Percentiles rank a stretch among this genome's conserved stretches.
Conservation (phyloP, 1,284 basidiomycete species). For the Lignosus rhinocerotis region DNA sequence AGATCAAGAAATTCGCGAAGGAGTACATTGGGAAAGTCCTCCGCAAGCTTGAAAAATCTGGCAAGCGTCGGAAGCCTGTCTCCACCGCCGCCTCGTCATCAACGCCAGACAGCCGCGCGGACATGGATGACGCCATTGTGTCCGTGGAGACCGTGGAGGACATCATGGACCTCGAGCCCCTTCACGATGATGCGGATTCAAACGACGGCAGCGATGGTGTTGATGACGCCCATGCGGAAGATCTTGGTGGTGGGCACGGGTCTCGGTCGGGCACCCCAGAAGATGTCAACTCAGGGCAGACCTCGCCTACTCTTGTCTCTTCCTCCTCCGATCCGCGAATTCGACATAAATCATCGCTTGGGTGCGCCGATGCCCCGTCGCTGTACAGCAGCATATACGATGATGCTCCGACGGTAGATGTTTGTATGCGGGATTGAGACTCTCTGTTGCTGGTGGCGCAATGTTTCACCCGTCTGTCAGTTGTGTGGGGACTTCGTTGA, state of each 20-base stretch:
- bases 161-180: constrained; percentile 17
- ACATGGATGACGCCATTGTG: constrained; percentile 14
- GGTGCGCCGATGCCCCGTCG: not conserved
- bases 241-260: not conserved
- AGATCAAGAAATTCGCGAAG: constrained; percentile 94
- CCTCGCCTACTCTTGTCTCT: constrained; percentile 16
- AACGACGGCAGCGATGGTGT: constrained; percentile 17
- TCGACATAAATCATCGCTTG: constrained; percentile 1
- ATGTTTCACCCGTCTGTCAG: not conserved
- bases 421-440: not conserved
- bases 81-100: constrained; percentile 21
- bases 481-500: not conserved
- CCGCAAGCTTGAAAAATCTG: constrained; percentile 57
- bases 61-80: constrained; percentile 19
- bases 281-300: constrained; percentile 11
- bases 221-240: constrained; percentile 1
- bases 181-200: constrained; percentile 13
- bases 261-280: constrained; percentile 20
- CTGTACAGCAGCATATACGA: not conserved
- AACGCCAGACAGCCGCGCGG: constrained; percentile 15
- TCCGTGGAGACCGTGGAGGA: constrained; percentile 19
- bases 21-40: constrained; percentile 80
- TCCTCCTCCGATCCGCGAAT: constrained; percentile 8
- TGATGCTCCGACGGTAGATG: not conserved
- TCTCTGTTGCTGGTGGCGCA: not conserved